phyloP scores from a whole-genome alignment of 768 basidiomycete genomes.

The Leccinum disarticulatum region DNA sequence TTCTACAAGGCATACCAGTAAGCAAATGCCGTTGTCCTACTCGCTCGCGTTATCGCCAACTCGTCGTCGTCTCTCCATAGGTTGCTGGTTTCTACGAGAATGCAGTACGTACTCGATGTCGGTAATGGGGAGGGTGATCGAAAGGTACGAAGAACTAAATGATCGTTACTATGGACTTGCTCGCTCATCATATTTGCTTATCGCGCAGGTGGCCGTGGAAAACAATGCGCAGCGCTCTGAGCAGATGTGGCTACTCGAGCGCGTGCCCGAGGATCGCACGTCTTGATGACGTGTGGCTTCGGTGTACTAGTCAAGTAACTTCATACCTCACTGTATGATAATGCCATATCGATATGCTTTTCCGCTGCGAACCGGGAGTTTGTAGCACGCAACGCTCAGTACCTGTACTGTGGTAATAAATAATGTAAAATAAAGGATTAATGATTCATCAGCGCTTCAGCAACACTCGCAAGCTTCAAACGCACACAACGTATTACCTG shows the following conservation, averaged over 20 bases:
- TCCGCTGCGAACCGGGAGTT: background rate
- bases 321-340: too few species aligned
- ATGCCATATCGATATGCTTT: background rate
- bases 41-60: background rate
- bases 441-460: too few species aligned
- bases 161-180: background rate
- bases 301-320: too few species aligned
- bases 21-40: background rate
- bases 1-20: background rate
- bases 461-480: too few species aligned
- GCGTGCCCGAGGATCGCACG: background rate
- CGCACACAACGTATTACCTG: too few species aligned
- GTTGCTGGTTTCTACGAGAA: background rate
- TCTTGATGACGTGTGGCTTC: background rate
- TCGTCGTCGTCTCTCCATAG: background rate
- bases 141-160: background rate
- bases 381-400: background rate
- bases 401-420: too few species aligned
- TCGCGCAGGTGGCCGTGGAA: background rate
- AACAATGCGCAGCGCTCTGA: constrained; percentile 1
- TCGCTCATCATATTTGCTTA: background rate
- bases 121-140: background rate
- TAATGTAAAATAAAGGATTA: too few species aligned
- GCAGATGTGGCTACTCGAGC: constrained; percentile 8
- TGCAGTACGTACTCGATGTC: constrained; percentile 3